Evolutionary conservation across 2,329 filamentous ascomycete species (phyloP).

Genomic region (Chaetomiaceae sp.): DNA sequence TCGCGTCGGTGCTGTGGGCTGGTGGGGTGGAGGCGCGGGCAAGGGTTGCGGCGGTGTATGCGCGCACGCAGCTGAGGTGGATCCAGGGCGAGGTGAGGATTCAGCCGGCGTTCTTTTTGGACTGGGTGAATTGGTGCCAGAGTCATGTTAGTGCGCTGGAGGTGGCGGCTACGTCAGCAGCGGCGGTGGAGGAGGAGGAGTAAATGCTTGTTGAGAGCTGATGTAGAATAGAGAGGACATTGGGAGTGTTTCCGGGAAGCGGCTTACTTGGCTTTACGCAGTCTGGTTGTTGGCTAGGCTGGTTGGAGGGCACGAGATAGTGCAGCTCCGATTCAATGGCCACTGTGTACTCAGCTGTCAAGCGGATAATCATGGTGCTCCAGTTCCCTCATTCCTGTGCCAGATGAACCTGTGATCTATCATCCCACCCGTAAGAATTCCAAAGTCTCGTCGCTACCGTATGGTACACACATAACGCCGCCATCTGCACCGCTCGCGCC

Average conservation of each 20-base stretch:
- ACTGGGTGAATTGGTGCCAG: slow-evolving; percentile 65
- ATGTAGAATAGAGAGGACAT: not conserved
- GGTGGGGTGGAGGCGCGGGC: slow-evolving; percentile 48
- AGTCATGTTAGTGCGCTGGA: slow-evolving; percentile 20
- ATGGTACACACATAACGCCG: too few species aligned
- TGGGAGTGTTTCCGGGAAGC: too few species aligned
- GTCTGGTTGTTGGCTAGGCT: not conserved
- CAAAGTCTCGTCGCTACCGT: slow-evolving; percentile 8
- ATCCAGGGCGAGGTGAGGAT: slow-evolving; percentile 53
- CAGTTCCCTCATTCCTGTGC: slow-evolving; percentile 2
- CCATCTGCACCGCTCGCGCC: too few species aligned
- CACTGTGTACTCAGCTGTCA: too few species aligned
- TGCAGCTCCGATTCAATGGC: too few species aligned
- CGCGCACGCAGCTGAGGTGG: slow-evolving; percentile 53
- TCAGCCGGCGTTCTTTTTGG: slow-evolving; percentile 60
- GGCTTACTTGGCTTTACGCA: too few species aligned
- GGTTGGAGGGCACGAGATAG: not conserved
- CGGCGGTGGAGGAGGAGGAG: slow-evolving; percentile 4
- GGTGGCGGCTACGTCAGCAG: not conserved
- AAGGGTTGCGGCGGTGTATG: slow-evolving; percentile 58
- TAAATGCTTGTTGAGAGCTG: not conserved
- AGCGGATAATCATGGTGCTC: not conserved
- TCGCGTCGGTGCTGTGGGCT: slow-evolving; percentile 56
- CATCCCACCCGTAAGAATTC: slow-evolving; percentile 10
- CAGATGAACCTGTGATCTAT: slow-evolving; percentile 19